Evolutionary conservation across 2,329 filamentous ascomycete genomes (phyloP), one percentile per base, ranked within the genome.

Genomic region (Apiospora aurea): DNA sequence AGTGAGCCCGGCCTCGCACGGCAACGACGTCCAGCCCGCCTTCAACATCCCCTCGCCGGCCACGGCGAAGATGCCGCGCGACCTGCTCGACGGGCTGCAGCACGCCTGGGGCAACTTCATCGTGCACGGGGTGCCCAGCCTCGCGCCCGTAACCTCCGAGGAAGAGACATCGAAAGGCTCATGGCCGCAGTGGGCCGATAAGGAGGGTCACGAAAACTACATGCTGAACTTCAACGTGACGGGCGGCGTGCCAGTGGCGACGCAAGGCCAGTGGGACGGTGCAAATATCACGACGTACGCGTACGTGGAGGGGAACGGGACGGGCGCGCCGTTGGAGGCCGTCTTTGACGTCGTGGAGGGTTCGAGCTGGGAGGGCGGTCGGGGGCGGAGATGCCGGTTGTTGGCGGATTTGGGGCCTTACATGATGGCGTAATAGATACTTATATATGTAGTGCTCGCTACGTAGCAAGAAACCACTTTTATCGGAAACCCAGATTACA

Each of bases 91-190:
- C 74, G 84, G 84, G 0, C 82, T 86, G 70, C 82, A 83, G 72
- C 81, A 79, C 70, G 83, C 85, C 3, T 84, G 81, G 81, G 86
- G 85, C 1, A 86, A 83, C 73, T 88, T 88, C 74, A 79, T 88
- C 51, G 81, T 81, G 2, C 74, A 76, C 6, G 80, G 82, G 44
- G 79, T 83, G 46, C 85, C 86, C 0, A 80, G 81, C 0, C 84
- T 87, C 41, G 77, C 77, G 6, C 68, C 77, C 18, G 73, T 70
- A 3, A 75, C 77, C 0, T 73, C 77, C 4, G 78, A 76, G 0
- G 73, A 76, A 5, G 79, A 77, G 11, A 76, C 79, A 4, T 72
- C 75, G 11, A 72, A 75, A 18, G 73, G 75, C 3, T 46, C 71
- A 2, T 86, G 84, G 83, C 81, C 81, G 0, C 72, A 76, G 70